Percentiles rank a stretch among this genome's conserved stretches.
These are phyloP conservation scores for Adiantum capillusveneris DNA, from an alignment of 75 land plant species.

Conservation along the genomic window DNA sequence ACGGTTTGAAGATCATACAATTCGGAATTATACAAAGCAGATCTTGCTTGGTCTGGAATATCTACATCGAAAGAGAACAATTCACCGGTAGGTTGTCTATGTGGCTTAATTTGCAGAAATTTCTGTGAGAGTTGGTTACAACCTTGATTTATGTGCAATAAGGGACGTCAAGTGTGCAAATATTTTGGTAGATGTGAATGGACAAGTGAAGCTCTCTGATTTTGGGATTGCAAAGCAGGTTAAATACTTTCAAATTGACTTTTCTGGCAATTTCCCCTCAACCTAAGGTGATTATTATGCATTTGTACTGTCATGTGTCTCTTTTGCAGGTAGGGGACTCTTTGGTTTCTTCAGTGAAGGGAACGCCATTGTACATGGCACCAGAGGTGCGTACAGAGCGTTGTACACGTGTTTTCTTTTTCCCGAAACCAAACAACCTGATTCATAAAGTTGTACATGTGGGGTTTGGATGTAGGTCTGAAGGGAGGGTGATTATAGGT, in stretches of 20 bases:
- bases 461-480: too few species aligned
- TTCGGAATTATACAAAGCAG: constrained; percentile 42
- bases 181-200: constrained; percentile 37
- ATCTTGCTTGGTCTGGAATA: constrained; percentile 38
- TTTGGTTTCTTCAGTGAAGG: constrained; percentile 37
- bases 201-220: constrained; percentile 53
- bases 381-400: constrained; percentile 38
- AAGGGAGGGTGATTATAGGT: too few species aligned
- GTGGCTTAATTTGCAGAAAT: too few species aligned
- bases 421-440: too few species aligned
- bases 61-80: constrained; percentile 35
- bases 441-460: too few species aligned
- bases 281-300: too few species aligned
- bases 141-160: too few species aligned
- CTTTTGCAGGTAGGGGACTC: constrained; percentile 23
- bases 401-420: background rate
- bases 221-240: constrained; percentile 53
- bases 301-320: too few species aligned
- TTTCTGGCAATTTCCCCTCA: too few species aligned
- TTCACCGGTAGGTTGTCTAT: constrained; percentile 24
- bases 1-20: constrained; percentile 30
- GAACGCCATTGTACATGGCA: constrained; percentile 46
- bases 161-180: constrained; percentile 52
- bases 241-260: background rate
- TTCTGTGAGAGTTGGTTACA: too few species aligned